These are phyloP conservation scores for Fusarium sp. DNA, from an alignment of 2,329 filamentous ascomycete species.

Conservation along the genomic window DNA sequence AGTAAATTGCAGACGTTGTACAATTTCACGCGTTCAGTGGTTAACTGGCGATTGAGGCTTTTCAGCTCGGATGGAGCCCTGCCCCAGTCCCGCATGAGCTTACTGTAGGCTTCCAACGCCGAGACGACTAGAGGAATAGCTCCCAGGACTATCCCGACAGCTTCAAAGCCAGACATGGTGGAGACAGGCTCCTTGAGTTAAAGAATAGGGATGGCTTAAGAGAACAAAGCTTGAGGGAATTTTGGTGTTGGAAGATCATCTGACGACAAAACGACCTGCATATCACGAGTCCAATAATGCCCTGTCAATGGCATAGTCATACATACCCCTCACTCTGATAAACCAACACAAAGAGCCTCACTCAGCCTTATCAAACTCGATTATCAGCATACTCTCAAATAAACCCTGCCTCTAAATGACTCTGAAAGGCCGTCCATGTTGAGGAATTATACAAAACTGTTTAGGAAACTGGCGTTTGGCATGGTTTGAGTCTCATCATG, in stretches of 20 bases:
- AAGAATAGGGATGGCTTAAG: fast-evolving
- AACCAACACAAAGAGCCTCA: background rate
- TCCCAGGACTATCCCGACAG: slow-evolving; percentile 38
- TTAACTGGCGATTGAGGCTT: slow-evolving; percentile 37
- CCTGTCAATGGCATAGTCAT: background rate
- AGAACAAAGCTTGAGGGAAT: fast-evolving
- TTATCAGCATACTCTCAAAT: too few species aligned
- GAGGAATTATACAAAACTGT: too few species aligned
- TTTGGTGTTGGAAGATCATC: background rate
- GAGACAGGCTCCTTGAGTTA: fast-evolving
- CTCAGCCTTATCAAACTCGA: background rate
- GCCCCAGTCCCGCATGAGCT: slow-evolving; percentile 35
- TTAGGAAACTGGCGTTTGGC: background rate
- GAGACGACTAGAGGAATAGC: slow-evolving; percentile 33
- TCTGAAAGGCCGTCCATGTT: too few species aligned
- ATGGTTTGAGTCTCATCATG: background rate
- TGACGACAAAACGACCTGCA: slow-evolving; percentile 1
- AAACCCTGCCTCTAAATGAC: too few species aligned
- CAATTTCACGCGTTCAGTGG: slow-evolving; percentile 43
- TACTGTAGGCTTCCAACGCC: slow-evolving; percentile 28
- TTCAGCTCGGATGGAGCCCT: slow-evolving; percentile 37
- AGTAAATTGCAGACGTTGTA: slow-evolving; percentile 48
- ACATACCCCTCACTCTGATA: slow-evolving; percentile 8
- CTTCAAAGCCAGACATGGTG: slow-evolving; percentile 39
- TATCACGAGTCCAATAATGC: background rate